Percentiles rank a stretch among this genome's conserved stretches.
phyloP scores from a whole-genome alignment of 2,329 filamentous ascomycete species.

The Alternaria incomplexa region DNA sequence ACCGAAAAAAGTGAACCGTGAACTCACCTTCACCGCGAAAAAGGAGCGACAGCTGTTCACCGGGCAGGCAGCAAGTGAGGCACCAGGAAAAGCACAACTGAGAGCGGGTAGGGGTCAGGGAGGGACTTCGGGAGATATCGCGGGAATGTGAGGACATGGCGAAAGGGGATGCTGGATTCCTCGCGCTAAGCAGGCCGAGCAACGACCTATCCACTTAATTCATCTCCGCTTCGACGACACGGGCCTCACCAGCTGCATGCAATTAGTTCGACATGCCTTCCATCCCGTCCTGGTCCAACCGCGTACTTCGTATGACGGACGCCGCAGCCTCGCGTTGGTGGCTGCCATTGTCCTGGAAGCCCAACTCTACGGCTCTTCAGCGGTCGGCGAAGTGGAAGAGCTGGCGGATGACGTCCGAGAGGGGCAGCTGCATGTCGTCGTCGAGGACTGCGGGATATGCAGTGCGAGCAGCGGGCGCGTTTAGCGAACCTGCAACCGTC shows the following conservation, averaged over 20 bases:
- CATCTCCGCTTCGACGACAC: conserved; percentile 35
- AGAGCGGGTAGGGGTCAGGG: conserved; percentile 24
- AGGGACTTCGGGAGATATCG: conserved; percentile 29
- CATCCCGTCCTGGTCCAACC: conserved; percentile 19
- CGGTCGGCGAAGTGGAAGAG: conserved; percentile 12
- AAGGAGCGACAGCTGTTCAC: conserved; percentile 45
- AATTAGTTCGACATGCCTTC: conserved; percentile 30
- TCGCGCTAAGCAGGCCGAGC: conserved; percentile 41
- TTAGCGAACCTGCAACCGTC: conserved; percentile 23
- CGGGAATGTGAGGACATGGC: conserved; percentile 31
- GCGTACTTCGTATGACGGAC: conserved; percentile 12
- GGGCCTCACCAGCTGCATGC: conserved; percentile 37
- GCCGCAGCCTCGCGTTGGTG: background rate
- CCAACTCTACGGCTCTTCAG: background rate
- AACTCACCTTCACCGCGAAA: conserved; percentile 15
- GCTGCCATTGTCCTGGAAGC: background rate
- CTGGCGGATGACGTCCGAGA: conserved; percentile 27
- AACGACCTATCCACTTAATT: conserved; percentile 31
- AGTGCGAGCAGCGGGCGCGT: conserved; percentile 17
- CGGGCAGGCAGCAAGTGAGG: conserved; percentile 34
- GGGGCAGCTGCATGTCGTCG: conserved; percentile 15
- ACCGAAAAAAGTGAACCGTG: conserved; percentile 33
- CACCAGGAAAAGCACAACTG: conserved; percentile 33
- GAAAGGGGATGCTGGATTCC: conserved; percentile 38
- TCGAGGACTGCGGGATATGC: conserved; percentile 26